A percentile compares a stretch with the other conserved stretches of the same genome.
Conservation (phyloP, 1,284 basidiomycete genomes). For the Trametes sp. region DNA sequence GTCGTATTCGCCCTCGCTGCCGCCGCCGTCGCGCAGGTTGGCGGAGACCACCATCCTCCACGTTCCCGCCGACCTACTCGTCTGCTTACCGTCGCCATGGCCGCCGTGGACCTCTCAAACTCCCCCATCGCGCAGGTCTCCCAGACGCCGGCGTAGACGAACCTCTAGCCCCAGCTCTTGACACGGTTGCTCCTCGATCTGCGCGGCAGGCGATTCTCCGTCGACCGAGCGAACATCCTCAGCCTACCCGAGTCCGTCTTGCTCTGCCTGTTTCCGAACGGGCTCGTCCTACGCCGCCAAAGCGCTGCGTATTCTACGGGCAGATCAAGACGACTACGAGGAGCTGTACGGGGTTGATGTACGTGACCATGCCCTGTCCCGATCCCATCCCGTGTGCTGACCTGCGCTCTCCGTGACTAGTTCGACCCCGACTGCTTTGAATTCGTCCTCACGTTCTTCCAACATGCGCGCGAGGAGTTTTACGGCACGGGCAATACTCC, state of each 20-base stretch:
- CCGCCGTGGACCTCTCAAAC: conserved; percentile 59
- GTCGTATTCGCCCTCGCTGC: conserved; percentile 20
- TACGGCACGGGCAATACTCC: conserved; percentile 85
- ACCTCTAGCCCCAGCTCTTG: conserved; percentile 83
- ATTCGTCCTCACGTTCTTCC: conserved; percentile 93
- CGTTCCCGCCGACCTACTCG: not conserved
- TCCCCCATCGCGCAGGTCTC: conserved; percentile 91
- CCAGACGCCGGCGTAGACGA: conserved; percentile 73
- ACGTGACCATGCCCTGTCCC: conserved; percentile 48
- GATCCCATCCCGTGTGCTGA: conserved; percentile 22
- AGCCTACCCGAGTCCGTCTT: conserved; percentile 97
- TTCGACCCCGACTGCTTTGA: conserved; percentile 98
- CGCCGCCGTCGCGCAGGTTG: conserved; percentile 12
- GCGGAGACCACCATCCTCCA: conserved; percentile 20
- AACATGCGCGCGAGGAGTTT: conserved; percentile 86
- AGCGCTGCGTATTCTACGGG: conserved; percentile 76
- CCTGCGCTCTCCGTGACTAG: conserved; percentile 50
- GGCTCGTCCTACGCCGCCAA: conserved; percentile 91
- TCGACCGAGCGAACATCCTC: conserved; percentile 98
- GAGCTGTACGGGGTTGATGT: conserved; percentile 97
- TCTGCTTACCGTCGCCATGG: conserved; percentile 46
- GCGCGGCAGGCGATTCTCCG: conserved; percentile 90
- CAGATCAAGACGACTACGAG: conserved; percentile 87
- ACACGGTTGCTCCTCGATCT: conserved; percentile 92
- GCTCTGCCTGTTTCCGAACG: conserved; percentile 97